phyloP scores from a whole-genome alignment of 129 eudicot genomes.

The Deinandra increscens region DNA sequence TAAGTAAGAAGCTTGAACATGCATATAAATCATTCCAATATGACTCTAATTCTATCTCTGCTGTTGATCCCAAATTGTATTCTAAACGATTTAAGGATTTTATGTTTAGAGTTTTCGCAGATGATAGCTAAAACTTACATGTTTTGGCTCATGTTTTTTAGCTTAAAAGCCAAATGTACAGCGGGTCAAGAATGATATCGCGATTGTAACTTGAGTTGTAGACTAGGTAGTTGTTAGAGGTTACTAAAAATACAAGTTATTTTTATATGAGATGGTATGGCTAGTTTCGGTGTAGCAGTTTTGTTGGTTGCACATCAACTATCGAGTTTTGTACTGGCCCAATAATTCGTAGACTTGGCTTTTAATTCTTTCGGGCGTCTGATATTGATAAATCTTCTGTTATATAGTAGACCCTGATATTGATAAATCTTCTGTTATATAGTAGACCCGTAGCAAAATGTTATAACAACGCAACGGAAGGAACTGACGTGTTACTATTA shows the following conservation, averaged over 20 bases:
- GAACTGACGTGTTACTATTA: too few species aligned
- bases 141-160: conserved; percentile 15
- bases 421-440: too few species aligned
- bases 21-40: conserved; percentile 80
- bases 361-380: too few species aligned
- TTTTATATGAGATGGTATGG: neutral
- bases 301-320: neutral
- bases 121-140: conserved; percentile 44
- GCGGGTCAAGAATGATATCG: conserved; percentile 7
- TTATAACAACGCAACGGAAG: too few species aligned
- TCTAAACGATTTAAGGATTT: conserved; percentile 79
- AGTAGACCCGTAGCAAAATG: too few species aligned
- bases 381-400: too few species aligned
- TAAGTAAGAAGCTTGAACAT: conserved; percentile 87
- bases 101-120: conserved; percentile 53
- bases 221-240: conserved; percentile 29
- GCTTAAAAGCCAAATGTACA: conserved; percentile 32
- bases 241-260: conserved; percentile 13
- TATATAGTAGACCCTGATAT: too few species aligned
- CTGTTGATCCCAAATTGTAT: conserved; percentile 73
- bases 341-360: neutral
- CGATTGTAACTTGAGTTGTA: conserved; percentile 29
- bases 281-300: conserved; percentile 9
- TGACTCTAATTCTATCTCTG: conserved; percentile 78
- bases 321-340: neutral